Base-by-base conservation (phyloP, 768 basidiomycete species). In the Serendipita sp. region DNA sequence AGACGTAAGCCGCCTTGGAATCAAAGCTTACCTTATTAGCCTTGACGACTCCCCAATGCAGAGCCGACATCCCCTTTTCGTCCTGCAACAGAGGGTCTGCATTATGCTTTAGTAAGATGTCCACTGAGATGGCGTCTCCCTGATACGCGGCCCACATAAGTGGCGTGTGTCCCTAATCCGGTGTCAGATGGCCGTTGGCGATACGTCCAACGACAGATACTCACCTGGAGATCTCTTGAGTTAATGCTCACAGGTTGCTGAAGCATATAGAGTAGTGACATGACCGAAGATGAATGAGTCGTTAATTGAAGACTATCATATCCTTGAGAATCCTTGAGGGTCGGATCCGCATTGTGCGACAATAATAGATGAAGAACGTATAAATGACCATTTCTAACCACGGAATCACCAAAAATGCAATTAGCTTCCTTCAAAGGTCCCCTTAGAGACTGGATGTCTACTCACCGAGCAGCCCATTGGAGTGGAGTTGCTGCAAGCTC, bases 131-230 rank as follows among this genome's bases (percentile, higher is more conserved):
- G 1, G 92, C 93, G 71, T 99, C 96, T 52, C 96, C 96, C 73
- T 99, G 96, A 74, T 98, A 99, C 7, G 92, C 91, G 3, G 96
- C 96, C 96, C 96, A 99, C 91, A 97, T 96, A 60, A 98, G 79
- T 0, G 90, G 81, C 0, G 95, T 96, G 72, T 98, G 96, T 0
- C 96, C 96, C 70, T 41, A 41, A 41, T 13, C 5, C 38, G 38
- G 38, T 5, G 38, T 41, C 5, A 13, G 38, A 1, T 5, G 38
- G 5, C 38, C 38, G 13, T 41, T 41, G 13, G 7, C 13, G 38
- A 13, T 41, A 5, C 13, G 1, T 41, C 38, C 5, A 41, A 13
- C 7, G 2, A 41, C 7, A 13, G 13, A 41, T 41, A 41, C 5
- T 7, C 13, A 41, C 38, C 38, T 91, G 88, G 1, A 85, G 78